Percentiles rank a stretch among this genome's conserved stretches.
phyloP scores from a whole-genome alignment of 2,329 filamentous ascomycete genomes.

The Chaetomium sp. region DNA sequence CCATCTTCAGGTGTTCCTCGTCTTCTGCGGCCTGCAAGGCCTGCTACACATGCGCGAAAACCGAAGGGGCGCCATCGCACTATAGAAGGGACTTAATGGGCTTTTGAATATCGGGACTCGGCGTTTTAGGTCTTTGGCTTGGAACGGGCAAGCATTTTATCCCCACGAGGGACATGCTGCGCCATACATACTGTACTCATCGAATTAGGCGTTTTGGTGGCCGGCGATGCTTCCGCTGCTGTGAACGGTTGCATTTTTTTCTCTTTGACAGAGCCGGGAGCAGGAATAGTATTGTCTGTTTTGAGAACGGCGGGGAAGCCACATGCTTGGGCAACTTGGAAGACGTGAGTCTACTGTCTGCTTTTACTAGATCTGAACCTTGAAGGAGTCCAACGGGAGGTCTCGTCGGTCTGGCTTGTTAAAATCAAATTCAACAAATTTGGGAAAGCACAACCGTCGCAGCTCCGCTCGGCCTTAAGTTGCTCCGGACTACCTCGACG shows the following conservation, averaged over 20 bases:
- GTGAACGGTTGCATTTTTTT: not conserved
- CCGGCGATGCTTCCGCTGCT: not conserved
- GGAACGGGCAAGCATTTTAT: slow-evolving; percentile 4
- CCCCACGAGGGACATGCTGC: not conserved
- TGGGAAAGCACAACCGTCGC: too few relatives aligned
- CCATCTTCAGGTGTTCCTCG: slow-evolving; percentile 64
- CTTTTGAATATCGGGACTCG: slow-evolving; percentile 11
- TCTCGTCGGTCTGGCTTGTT: too few relatives aligned
- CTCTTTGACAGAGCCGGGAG: not conserved
- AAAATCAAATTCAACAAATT: too few relatives aligned
- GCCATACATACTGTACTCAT: slow-evolving; percentile 1
- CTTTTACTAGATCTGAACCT: too few relatives aligned
- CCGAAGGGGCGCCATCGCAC: slow-evolving; percentile 52
- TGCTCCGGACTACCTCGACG: too few relatives aligned
- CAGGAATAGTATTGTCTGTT: too few relatives aligned
- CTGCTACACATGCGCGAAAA: slow-evolving; percentile 78
- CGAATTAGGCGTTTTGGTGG: slow-evolving; percentile 6
- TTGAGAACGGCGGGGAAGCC: too few relatives aligned
- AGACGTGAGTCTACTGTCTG: too few relatives aligned
- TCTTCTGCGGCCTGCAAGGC: slow-evolving; percentile 88
- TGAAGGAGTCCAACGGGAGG: too few relatives aligned
- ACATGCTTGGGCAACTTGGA: too few relatives aligned
- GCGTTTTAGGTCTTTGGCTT: slow-evolving; percentile 18
- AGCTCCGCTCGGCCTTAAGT: too few relatives aligned
- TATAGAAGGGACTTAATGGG: slow-evolving; percentile 15